Percentiles rank a stretch among this genome's conserved stretches.
These are phyloP conservation scores for Yarrowia sp. DNA, from an alignment of 805 yeast species.

Conservation along the genomic window DNA sequence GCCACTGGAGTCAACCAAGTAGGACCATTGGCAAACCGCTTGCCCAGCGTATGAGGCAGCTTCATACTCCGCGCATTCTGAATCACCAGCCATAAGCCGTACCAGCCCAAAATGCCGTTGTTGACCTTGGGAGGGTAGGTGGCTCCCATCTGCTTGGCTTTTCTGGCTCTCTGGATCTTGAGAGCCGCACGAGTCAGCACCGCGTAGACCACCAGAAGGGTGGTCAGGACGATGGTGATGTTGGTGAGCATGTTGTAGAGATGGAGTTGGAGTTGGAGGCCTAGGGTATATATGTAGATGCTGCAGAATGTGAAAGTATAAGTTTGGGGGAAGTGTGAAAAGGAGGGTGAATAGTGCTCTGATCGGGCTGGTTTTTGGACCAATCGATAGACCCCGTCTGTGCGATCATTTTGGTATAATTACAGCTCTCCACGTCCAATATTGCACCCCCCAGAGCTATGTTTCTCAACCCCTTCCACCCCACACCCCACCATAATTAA, in stretches of 20 bases:
- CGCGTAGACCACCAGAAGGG: conserved; percentile 1
- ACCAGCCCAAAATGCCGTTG: conserved; percentile 22
- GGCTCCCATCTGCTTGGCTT: conserved; percentile 20
- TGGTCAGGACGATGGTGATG: neutral
- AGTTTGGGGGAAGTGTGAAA: too few species aligned
- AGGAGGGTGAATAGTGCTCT: too few species aligned
- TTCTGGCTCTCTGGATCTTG: neutral
- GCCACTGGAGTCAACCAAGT: conserved; percentile 10
- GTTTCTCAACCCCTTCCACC: neutral
- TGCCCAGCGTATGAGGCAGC: neutral
- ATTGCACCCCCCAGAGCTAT: too few species aligned
- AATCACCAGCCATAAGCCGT: neutral
- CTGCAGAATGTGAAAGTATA: neutral
- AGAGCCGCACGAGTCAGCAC: neutral
- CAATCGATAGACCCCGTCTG: too few species aligned
- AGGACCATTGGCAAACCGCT: neutral
- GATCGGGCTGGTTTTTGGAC: too few species aligned
- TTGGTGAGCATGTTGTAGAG: neutral
- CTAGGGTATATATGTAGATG: neutral
- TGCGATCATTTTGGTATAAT: too few species aligned
- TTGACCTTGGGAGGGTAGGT: neutral
- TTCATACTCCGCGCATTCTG: neutral
- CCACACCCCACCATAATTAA: too few species aligned
- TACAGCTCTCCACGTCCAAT: too few species aligned
- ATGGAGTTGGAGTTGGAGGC: neutral